A percentile compares a stretch with the other conserved stretches of the same genome.
These are phyloP conservation scores for Stachybotrys chartarum DNA, from an alignment of 2,329 filamentous ascomycete species.

Conservation along the genomic window DNA sequence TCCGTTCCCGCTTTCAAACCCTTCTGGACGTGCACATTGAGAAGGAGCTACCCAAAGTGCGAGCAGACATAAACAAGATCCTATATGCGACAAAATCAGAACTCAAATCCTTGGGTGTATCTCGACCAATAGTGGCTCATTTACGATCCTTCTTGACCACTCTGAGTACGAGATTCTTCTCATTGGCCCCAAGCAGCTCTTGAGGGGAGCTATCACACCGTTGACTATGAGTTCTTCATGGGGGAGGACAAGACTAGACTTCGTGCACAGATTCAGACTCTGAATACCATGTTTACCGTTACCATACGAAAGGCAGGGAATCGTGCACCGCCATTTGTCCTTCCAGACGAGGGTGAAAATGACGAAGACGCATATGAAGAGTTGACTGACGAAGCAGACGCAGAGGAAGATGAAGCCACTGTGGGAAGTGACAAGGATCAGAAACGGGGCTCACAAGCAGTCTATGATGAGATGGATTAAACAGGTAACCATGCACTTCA, in stretches of 20 bases:
- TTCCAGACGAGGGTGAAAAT: too few species aligned
- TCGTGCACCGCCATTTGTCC: too few species aligned
- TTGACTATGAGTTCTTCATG: constrained; percentile 9
- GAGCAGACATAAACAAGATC: constrained; percentile 11
- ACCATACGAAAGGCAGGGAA: constrained; percentile 5
- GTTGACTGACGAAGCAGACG: too few species aligned
- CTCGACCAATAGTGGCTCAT: constrained; percentile 8
- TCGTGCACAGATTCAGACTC: constrained; percentile 15
- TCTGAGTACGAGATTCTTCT: constrained; percentile 14
- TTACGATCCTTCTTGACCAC: constrained; percentile 12
- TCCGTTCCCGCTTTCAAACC: constrained; percentile 12
- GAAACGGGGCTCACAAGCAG: too few species aligned
- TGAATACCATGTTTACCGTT: constrained; percentile 8
- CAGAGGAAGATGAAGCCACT: too few species aligned
- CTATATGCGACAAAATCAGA: constrained; percentile 4
- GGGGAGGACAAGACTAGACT: constrained; percentile 13
- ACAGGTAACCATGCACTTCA: too few species aligned
- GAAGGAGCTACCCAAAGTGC: constrained; percentile 18
- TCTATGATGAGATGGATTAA: too few species aligned
- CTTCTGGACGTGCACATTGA: constrained; percentile 19
- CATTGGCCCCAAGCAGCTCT: constrained; percentile 15
- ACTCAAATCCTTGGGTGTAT: constrained; percentile 7
- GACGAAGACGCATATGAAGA: too few species aligned
- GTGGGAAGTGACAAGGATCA: too few species aligned
- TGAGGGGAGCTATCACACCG: constrained; percentile 12